phyloP scores from a whole-genome alignment of 2,329 filamentous ascomycete species.

The Sodiomyces alkalinus region DNA sequence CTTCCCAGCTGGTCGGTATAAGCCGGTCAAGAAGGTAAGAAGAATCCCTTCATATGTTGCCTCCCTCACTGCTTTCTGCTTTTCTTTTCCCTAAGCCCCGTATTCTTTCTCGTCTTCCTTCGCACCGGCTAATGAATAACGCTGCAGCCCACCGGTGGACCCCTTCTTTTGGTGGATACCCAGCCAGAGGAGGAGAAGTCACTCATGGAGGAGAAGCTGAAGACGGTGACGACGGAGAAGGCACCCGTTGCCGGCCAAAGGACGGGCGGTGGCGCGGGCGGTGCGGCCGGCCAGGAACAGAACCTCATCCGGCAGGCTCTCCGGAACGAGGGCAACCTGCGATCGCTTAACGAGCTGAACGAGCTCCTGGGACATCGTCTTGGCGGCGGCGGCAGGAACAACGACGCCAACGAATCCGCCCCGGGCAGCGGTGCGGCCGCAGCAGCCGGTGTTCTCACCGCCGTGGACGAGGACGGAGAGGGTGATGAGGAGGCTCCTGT shows the following conservation, averaged over 20 bases:
- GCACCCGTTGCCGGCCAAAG: constrained; percentile 37
- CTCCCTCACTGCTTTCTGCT: neutral
- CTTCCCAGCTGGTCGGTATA: constrained; percentile 80
- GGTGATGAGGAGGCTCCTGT: constrained; percentile 55
- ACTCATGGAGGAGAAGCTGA: constrained; percentile 81
- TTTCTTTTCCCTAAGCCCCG: constrained; percentile 1
- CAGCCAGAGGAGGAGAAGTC: constrained; percentile 63
- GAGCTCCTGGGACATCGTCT: constrained; percentile 23
- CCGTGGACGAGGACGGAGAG: constrained; percentile 73
- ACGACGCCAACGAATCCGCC: constrained; percentile 28
- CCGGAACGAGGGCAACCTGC: constrained; percentile 13
- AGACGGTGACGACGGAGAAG: constrained; percentile 55
- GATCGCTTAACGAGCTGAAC: constrained; percentile 24
- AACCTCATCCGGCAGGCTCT: constrained; percentile 13
- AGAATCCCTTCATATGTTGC: constrained; percentile 1
- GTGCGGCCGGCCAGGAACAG: constrained; percentile 12
- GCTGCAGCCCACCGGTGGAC: constrained; percentile 72
- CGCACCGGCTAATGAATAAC: constrained; percentile 26
- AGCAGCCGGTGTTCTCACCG: constrained; percentile 67
- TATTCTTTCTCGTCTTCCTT: neutral
- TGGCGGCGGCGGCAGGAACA: too few species aligned
- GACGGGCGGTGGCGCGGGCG: constrained; percentile 15
- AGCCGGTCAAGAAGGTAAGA: constrained; percentile 75
- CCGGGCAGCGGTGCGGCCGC: constrained; percentile 44
- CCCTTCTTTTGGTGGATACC: constrained; percentile 79